Base-by-base conservation (phyloP, 371 early-diverging fungal species). In the Actinomortierella ambigua region DNA sequence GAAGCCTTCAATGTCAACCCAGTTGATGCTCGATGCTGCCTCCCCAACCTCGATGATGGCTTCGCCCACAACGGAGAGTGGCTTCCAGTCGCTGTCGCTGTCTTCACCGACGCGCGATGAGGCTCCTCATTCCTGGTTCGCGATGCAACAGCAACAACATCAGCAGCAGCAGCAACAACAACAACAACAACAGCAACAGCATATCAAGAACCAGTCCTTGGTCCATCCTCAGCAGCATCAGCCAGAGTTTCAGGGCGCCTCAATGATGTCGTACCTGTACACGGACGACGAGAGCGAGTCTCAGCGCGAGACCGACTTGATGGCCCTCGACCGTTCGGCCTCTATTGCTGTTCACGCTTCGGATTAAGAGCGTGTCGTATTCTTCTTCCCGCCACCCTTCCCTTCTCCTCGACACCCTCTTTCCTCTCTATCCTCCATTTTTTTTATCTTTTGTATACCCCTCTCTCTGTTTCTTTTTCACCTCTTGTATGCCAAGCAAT, bases 71-170 rank as follows among this genome's bases (percentile, higher is more conserved):
- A 4, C 28, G 1, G 71, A 70, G 53, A 61, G 65, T n/a, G 65
- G 65, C 3, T 70, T 70, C 50, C 65, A 65, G 53, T 65, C 71
- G 9, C 24, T 70, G 51, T 65, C 65, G 9, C 26, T 70, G 27
- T 50, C 71, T 1, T 65, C 71, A n/a, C 68, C 42, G 2, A 58
- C 65, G 14, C 57, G 61, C 62, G 71, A 70, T 18, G 55, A 59
- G 59, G 41, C 63, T 0, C 43, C 62, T 8, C 23, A 28, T 26
- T 50, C 58, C 17, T 14, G 52, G 1, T 28, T 57, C 9, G 28
- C 56, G 0, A n/a, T 59, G 28, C 59, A 27, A 7, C 51, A 62
- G 23, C 53, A 52, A 29, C 62, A 65, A 34, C 47, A 15, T n/a
- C 11, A n/a, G 20, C 17, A n/a, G 3, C 15, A 23, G 57, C 29